phyloP scores from a whole-genome alignment of 2,329 filamentous ascomycete genomes.

The Endocalyx cinctus region DNA sequence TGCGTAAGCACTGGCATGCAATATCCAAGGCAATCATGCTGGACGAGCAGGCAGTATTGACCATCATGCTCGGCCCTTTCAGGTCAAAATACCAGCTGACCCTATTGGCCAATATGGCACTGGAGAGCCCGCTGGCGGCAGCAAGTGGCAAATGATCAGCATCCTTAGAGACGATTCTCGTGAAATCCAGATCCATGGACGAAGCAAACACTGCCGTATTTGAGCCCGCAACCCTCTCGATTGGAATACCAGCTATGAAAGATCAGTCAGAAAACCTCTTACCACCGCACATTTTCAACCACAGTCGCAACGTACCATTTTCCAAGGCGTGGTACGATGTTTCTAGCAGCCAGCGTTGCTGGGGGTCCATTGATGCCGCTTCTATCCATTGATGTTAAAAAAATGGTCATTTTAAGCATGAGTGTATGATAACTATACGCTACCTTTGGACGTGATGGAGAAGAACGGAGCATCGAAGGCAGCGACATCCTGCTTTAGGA shows the following conservation, averaged over 20 bases:
- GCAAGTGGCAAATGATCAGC: constrained; percentile 21
- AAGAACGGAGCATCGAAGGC: constrained; percentile 1
- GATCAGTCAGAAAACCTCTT: not conserved
- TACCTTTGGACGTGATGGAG: constrained; percentile 1
- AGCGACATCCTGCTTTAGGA: not conserved
- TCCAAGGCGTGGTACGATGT: constrained; percentile 1
- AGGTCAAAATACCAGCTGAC: constrained; percentile 10
- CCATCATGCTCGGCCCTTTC: constrained; percentile 5
- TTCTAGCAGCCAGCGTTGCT: constrained; percentile 1
- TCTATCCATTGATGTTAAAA: no score
- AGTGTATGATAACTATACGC: no score
- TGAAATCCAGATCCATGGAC: constrained; percentile 2
- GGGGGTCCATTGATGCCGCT: not conserved
- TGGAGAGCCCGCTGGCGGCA: constrained; percentile 18
- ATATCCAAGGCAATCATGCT: constrained; percentile 2
- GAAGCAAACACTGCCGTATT: not conserved
- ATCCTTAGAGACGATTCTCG: constrained; percentile 7
- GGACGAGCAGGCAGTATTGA: constrained; percentile 10
- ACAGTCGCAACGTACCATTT: constrained; percentile 1
- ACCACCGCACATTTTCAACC: not conserved
- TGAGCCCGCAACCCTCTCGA: not conserved
- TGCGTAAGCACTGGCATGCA: constrained; percentile 5
- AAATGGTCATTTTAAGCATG: no score
- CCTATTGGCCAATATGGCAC: constrained; percentile 13
- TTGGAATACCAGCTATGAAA: constrained; percentile 16